Percentiles rank a stretch among this genome's conserved stretches.
These are phyloP conservation scores for Metahyphopichia silvanorum DNA, from an alignment of 805 yeast genomes.

Conservation along the genomic window DNA sequence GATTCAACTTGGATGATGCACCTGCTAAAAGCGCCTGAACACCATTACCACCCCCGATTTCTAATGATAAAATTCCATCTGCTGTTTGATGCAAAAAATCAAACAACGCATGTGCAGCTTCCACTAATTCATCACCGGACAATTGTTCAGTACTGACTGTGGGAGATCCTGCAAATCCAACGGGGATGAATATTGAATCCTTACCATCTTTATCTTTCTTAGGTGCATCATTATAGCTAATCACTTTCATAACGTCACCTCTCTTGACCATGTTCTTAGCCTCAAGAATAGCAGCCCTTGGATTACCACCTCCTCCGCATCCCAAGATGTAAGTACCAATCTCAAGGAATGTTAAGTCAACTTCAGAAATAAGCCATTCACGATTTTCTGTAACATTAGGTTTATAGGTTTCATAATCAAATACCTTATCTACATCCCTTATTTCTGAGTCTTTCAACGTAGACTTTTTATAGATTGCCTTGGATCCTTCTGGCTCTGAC, in stretches of 20 bases:
- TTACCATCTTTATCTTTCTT: constrained; percentile 19
- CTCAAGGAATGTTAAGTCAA: constrained; percentile 37
- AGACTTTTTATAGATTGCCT: constrained; percentile 5
- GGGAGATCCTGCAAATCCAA: constrained; percentile 41
- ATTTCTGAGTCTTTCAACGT: constrained; percentile 14
- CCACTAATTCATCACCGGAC: constrained; percentile 33
- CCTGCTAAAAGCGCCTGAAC: constrained; percentile 16
- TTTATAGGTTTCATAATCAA: constrained; percentile 15
- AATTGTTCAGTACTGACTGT: constrained; percentile 45
- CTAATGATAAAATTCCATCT: constrained; percentile 35
- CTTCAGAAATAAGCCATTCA: constrained; percentile 38
- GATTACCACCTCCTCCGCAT: constrained; percentile 52
- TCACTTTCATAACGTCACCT: constrained; percentile 32
- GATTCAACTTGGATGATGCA: constrained; percentile 18
- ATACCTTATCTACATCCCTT: constrained; percentile 1
- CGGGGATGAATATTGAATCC: constrained; percentile 17
- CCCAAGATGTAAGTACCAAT: constrained; percentile 46
- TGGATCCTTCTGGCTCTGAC: not conserved
- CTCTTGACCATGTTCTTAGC: constrained; percentile 26
- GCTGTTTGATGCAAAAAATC: constrained; percentile 22
- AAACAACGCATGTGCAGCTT: constrained; percentile 23
- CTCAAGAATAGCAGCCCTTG: constrained; percentile 37
- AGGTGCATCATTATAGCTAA: constrained; percentile 28
- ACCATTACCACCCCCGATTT: constrained; percentile 47
- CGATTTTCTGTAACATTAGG: constrained; percentile 23